Evolutionary conservation across 2,329 filamentous ascomycete genomes (phyloP).

Genomic region (Claviceps monticola): DNA sequence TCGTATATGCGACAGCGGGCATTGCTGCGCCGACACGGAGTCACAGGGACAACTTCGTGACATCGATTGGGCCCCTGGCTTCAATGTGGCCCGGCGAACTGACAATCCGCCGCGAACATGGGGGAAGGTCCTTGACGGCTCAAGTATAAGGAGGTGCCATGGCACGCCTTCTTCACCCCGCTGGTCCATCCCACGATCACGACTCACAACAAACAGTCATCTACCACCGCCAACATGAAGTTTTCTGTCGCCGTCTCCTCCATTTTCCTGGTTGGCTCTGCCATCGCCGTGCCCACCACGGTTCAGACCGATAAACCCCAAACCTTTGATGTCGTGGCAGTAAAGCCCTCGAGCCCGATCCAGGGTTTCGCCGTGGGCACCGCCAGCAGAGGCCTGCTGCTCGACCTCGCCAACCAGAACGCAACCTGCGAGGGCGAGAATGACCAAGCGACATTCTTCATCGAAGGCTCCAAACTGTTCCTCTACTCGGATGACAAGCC

Average conservation of each 20-base stretch:
- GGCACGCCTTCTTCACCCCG: not conserved
- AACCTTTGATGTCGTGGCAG: slow-evolving; percentile 34
- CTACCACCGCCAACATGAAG: slow-evolving; percentile 14
- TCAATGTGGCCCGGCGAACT: not conserved
- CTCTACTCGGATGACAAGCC: slow-evolving; percentile 27
- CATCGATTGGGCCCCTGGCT: not conserved
- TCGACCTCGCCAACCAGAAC: slow-evolving; percentile 29
- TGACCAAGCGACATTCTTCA: slow-evolving; percentile 34
- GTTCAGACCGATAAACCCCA: not conserved
- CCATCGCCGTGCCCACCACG: slow-evolving; percentile 13
- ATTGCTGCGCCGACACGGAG: not conserved
- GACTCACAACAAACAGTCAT: not conserved
- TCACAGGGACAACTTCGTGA: not conserved
- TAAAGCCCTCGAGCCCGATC: slow-evolving; percentile 34
- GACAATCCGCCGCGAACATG: not conserved
- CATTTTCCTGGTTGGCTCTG: slow-evolving; percentile 14
- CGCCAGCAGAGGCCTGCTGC: slow-evolving; percentile 25
- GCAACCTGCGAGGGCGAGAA: slow-evolving; percentile 33
- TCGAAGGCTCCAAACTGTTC: slow-evolving; percentile 31
- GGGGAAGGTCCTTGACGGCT: not conserved
- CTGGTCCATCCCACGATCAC: not conserved
- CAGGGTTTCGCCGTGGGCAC: slow-evolving; percentile 35
- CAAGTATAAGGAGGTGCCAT: not conserved
- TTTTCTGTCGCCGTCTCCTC: slow-evolving; percentile 13
- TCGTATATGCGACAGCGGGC: not conserved